Base-by-base conservation (phyloP, 2,329 filamentous ascomycete species). In the Ophiostoma ulmi region DNA sequence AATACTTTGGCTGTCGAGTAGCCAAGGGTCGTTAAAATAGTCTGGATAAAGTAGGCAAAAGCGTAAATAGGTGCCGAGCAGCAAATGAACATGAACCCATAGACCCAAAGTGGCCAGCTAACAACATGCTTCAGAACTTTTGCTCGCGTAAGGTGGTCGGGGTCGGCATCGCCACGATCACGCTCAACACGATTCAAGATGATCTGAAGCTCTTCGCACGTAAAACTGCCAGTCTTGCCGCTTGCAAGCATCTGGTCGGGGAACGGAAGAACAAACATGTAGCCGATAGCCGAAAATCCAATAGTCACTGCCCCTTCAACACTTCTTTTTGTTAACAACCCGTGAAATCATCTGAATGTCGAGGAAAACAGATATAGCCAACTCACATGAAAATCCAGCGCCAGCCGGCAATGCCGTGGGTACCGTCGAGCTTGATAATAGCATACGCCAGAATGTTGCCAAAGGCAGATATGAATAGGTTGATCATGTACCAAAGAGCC, bases 11-110 rank as follows among this genome's bases (percentile, higher is more conserved):
- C 77, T 0, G 75, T 76, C 2, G 70, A 69, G 68, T 75, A 76
- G 7, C 75, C 75, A 52, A 79, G 74, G 0, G 74, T 76, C 38
- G 73, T 74, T 14, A 96, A 86, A 75, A 95, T 91, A 75, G 94
- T 86, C 7, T 91, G 91, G 3, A 94, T 80, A 77, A 94, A 94
- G 79, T 91, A 94, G 2, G 90, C 90, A 11, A 95, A 85, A 0
- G 91, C 88, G 77, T 94, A 94, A 1, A 85, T 85, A 69, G 91
- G 86, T 10, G 90, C 91, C 0, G 91, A 93, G 3, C 86, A 86
- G 78, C 86, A 87, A 80, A 88, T 86, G 77, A 85, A 86, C 75
- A 89, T 82, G 74, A 87, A 74, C 70, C 83, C 86, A 75, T 88
- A 90, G 0, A 78, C 82, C 88, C 88, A 91, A 72, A 89, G 81